phyloP scores from a whole-genome alignment of 208 protist species.

The Hexamita inflata region DNA sequence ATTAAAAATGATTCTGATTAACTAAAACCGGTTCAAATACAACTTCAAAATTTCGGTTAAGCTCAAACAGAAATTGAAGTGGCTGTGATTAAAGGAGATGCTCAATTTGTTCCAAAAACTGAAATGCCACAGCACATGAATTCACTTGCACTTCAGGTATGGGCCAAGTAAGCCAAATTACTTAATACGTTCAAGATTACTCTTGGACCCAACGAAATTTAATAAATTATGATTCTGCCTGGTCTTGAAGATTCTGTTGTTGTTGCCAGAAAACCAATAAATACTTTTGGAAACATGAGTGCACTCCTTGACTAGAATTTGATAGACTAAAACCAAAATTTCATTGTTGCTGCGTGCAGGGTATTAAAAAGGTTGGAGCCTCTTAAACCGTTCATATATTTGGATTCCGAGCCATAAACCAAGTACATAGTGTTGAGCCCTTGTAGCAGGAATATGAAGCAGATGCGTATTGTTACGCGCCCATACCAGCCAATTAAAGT shows the following conservation, averaged over 20 bases:
- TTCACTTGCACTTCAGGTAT: neutral
- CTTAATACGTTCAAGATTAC: neutral
- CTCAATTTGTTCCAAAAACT: neutral
- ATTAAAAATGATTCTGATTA: neutral
- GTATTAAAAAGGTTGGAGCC: neutral
- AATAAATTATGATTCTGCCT: neutral
- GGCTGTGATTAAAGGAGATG: neutral
- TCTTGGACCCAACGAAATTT: neutral
- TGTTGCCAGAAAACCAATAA: neutral
- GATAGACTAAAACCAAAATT: neutral
- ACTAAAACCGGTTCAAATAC: neutral
- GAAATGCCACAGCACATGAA: neutral
- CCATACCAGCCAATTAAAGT: conserved; percentile 15
- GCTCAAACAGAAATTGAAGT: neutral
- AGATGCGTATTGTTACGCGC: neutral
- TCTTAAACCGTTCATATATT: conserved; percentile 4
- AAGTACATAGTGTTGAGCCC: neutral
- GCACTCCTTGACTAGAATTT: neutral
- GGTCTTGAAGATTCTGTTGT: neutral
- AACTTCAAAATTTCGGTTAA: neutral
- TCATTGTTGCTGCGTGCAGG: neutral
- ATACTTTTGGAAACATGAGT: neutral
- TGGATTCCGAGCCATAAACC: neutral
- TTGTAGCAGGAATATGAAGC: neutral
- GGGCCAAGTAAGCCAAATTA: neutral